Conservation (phyloP, 2,329 filamentous ascomycete species). For the Sphaerulina vaccinii region DNA sequence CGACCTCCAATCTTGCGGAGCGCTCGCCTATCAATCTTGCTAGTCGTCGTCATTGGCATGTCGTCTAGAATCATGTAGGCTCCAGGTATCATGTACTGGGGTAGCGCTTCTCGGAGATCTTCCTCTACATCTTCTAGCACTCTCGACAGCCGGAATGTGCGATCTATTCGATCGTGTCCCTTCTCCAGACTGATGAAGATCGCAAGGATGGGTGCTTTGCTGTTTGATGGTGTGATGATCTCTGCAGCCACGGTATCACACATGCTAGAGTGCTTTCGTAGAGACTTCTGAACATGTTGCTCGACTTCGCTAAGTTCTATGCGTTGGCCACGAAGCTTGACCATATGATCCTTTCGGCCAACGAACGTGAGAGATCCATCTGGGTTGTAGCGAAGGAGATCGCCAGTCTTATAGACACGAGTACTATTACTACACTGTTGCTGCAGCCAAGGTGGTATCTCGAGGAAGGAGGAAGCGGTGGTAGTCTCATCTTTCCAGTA, state of each 20-base stretch:
- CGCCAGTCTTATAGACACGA: constrained; percentile 47
- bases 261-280: neutral
- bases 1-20: constrained; percentile 48
- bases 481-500: constrained; percentile 16
- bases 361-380: constrained; percentile 46
- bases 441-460: constrained; percentile 39
- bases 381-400: constrained; percentile 58
- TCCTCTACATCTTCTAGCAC: constrained; percentile 44
- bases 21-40: constrained; percentile 64
- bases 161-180: constrained; percentile 1
- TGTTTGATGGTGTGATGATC: neutral
- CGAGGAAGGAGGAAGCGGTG: constrained; percentile 1
- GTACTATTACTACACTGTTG: neutral
- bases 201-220: neutral
- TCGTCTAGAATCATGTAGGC: constrained; percentile 63
- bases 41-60: constrained; percentile 68
- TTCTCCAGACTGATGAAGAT: neutral
- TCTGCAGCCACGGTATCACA: constrained; percentile 10
- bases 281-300: constrained; percentile 9
- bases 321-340: constrained; percentile 74
- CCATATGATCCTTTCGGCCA: constrained; percentile 69
- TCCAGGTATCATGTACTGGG: constrained; percentile 73
- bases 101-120: constrained; percentile 55
- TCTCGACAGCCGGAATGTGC: constrained; percentile 1
- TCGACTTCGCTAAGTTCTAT: constrained; percentile 76